phyloP scores from a whole-genome alignment of 2,329 filamentous ascomycete genomes.

The Epichloe festucae region DNA sequence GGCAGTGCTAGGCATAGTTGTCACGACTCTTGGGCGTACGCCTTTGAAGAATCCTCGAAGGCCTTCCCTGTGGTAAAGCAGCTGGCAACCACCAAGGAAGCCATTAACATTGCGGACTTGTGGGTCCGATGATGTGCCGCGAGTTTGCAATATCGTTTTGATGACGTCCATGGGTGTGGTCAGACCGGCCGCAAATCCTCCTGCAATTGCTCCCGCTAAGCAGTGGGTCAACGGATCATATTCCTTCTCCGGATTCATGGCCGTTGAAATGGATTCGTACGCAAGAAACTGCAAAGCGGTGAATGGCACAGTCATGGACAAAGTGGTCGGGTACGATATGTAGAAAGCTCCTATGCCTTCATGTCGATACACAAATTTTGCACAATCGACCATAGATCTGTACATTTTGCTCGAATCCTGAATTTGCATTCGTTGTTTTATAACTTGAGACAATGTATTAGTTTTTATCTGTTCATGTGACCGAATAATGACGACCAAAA shows the following conservation, averaged over 20 bases:
- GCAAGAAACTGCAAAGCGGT: slow-evolving; percentile 94
- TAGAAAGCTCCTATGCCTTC: slow-evolving; percentile 92
- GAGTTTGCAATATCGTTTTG: slow-evolving; percentile 92
- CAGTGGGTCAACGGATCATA: slow-evolving; percentile 95
- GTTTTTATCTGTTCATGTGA: not conserved
- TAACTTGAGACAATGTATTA: slow-evolving; percentile 44
- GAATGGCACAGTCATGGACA: slow-evolving; percentile 98
- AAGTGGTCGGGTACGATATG: slow-evolving; percentile 92
- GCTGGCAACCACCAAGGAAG: slow-evolving; percentile 62
- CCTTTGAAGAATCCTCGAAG: slow-evolving; percentile 85
- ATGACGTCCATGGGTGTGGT: slow-evolving; percentile 97
- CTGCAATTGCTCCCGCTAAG: slow-evolving; percentile 79
- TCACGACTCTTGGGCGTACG: slow-evolving; percentile 78
- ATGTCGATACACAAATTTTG: slow-evolving; percentile 69
- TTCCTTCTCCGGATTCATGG: slow-evolving; percentile 72
- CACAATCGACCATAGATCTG: slow-evolving; percentile 76
- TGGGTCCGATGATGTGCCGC: slow-evolving; percentile 67
- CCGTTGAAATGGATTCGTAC: slow-evolving; percentile 90
- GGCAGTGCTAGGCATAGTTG: slow-evolving; percentile 97
- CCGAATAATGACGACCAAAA: not conserved
- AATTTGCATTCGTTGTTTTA: slow-evolving; percentile 99
- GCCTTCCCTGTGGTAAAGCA: slow-evolving; percentile 76
- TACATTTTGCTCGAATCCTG: slow-evolving; percentile 84
- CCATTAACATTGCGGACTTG: slow-evolving; percentile 80
- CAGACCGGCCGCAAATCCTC: slow-evolving; percentile 82